phyloP scores from a whole-genome alignment of 768 basidiomycete genomes.

The Russula sp. region DNA sequence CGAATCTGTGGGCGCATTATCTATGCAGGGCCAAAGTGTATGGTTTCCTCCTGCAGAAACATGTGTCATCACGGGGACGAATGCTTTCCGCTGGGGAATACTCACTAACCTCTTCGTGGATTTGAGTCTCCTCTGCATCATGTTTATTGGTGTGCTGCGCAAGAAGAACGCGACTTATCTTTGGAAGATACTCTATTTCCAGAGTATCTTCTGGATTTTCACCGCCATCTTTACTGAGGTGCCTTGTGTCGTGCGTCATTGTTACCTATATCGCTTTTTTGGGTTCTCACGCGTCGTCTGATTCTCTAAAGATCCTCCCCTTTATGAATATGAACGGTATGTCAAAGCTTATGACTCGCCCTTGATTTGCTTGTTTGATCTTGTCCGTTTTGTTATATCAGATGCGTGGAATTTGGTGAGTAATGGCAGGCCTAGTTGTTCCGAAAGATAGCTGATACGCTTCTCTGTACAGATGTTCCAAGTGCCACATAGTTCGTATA shows the following conservation, averaged over 20 bases:
- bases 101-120: conserved; percentile 22
- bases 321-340: conserved; percentile 15
- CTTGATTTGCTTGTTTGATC: background rate
- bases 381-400: background rate
- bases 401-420: background rate
- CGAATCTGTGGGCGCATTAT: background rate
- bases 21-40: background rate
- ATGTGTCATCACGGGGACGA: conserved; percentile 10
- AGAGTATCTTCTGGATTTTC: conserved; percentile 16
- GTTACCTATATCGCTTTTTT: background rate
- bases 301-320: background rate
- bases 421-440: background rate
- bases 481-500: conserved; percentile 24
- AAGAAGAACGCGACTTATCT: conserved; percentile 21
- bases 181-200: conserved; percentile 23
- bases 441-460: background rate
- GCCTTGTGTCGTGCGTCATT: conserved; percentile 16
- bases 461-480: conserved; percentile 19
- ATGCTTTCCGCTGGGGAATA: conserved; percentile 16
- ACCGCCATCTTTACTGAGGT: conserved; percentile 14
- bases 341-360: background rate
- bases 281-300: background rate
- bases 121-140: conserved; percentile 20
- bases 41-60: background rate
- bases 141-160: conserved; percentile 24